A percentile compares a stretch with the other conserved stretches of the same genome.
phyloP scores from a whole-genome alignment of 1,284 basidiomycete species.

The Tylopilus sp. region DNA sequence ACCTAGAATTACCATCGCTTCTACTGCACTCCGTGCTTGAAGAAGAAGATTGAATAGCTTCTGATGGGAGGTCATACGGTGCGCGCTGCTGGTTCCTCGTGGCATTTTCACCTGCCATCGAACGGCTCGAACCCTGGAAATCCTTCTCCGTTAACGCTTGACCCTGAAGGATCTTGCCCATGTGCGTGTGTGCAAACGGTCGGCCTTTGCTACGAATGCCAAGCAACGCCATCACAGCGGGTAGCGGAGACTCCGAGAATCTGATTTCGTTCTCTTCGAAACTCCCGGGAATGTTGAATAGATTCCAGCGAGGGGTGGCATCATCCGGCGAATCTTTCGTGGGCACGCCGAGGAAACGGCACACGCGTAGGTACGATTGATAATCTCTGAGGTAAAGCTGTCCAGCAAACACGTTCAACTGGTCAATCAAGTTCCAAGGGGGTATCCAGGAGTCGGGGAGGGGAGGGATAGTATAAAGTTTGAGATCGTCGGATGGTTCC shows the following conservation, averaged over 20 bases:
- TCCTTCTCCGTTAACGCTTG: neutral
- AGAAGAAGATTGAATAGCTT: too few relatives aligned
- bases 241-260: neutral
- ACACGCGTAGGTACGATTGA: constrained; percentile 35
- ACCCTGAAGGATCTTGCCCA: constrained; percentile 9
- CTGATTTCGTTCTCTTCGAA: too few relatives aligned
- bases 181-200: constrained; percentile 1
- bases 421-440: neutral
- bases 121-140: neutral
- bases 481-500: constrained; percentile 46
- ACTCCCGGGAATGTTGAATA: too few relatives aligned
- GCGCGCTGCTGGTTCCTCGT: too few relatives aligned
- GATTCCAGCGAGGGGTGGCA: too few relatives aligned
- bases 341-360: too few relatives aligned
- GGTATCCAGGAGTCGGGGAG: neutral
- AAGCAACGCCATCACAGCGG: neutral
- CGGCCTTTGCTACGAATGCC: neutral
- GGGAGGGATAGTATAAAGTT: constrained; percentile 46
- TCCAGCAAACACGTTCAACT: constrained; percentile 50
- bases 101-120: too few relatives aligned
- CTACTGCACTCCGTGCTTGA: too few relatives aligned
- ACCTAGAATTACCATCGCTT: too few relatives aligned
- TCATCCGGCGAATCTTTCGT: too few relatives aligned
- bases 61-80: too few relatives aligned
- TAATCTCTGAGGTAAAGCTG: constrained; percentile 24